Evolutionary conservation across 768 basidiomycete genomes (phyloP), one percentile per base, ranked within the genome.

Genomic region (Mycena filopes): DNA sequence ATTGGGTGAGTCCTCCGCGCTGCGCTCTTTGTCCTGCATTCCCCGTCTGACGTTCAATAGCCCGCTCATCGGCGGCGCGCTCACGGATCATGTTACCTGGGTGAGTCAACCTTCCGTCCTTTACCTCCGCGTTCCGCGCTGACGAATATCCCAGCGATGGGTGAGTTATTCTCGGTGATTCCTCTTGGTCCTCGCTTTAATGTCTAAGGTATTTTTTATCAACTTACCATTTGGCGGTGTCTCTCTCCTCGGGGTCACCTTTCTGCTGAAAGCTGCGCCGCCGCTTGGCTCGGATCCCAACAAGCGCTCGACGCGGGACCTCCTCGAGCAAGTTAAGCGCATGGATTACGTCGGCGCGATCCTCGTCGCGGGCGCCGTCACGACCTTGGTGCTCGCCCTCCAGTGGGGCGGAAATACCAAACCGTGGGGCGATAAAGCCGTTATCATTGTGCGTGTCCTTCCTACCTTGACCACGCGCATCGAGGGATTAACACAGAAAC

Each of bases 261-360:
- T 68, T 28, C 26, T 57, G 31, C 57, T 70, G 50, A 33, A 63
- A 20, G 4, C 60, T 12, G 9, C 66, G 36, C 60, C 55, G 12
- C 60, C 60, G 2, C 40, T 61, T 20, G 66, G 55, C 48, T 38
- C 55, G 23, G 55, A 63, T 21, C 59, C 41, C 13, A 56, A 10
- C 7, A 55, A 63, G 16, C 42, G 41, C 4, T 33, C 51, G 8
- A 25, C 5, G 10, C 20, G 20, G 38, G 45, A 43, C n/a, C 36
- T 50, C 31, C 12, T 63, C 40, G 58, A 66, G 29, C 57, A 56
- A 21, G 61, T 65, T 59, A 18, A 68, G 20, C 38, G 62, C 47
- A 69, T 83, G 49, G 81, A 84, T 63, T 81, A 73, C 71, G 20
- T 81, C 54, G 82, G 81, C 11, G 74, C 77, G 0, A 66, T 67